phyloP scores from a whole-genome alignment of 2,329 filamentous ascomycete genomes.

The Colletotrichum gigasporum region DNA sequence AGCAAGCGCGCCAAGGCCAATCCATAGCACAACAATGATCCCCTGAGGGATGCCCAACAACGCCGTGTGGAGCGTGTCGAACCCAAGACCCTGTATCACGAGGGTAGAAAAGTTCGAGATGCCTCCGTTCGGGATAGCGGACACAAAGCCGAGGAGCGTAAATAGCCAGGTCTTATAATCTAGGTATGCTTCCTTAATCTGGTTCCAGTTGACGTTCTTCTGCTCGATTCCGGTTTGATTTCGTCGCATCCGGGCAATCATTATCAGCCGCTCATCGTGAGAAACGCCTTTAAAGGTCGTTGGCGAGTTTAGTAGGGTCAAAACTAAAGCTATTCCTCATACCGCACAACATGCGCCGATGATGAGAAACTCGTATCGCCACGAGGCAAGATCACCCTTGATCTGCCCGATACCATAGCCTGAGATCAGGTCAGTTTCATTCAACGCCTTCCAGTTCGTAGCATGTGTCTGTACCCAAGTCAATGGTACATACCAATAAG shows the following conservation, averaged over 20 bases:
- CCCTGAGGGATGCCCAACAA: constrained; percentile 51
- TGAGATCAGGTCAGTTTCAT: too few species aligned
- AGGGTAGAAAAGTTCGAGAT: constrained; percentile 69
- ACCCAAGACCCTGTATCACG: constrained; percentile 69
- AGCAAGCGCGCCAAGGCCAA: constrained; percentile 50
- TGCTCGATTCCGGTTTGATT: constrained; percentile 71
- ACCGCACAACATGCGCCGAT: constrained; percentile 64
- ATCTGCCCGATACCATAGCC: constrained; percentile 70
- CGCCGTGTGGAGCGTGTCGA: constrained; percentile 49
- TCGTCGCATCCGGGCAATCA: constrained; percentile 61
- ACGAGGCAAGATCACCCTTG: constrained; percentile 63
- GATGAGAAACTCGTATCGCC: constrained; percentile 76
- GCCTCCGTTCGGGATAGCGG: constrained; percentile 66
- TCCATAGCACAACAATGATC: constrained; percentile 48
- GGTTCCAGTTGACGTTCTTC: constrained; percentile 61
- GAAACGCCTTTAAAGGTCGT: constrained; percentile 62
- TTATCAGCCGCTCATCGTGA: constrained; percentile 59
- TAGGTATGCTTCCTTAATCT: constrained; percentile 63
- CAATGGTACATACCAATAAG: constrained; percentile 44
- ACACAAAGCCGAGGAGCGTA: constrained; percentile 61
- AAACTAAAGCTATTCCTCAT: constrained; percentile 68
- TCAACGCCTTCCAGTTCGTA: too few species aligned
- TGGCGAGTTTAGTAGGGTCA: constrained; percentile 68
- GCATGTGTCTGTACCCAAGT: too few species aligned
- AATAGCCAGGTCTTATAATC: constrained; percentile 70